Conservation (phyloP, 768 basidiomycete genomes). For the Kwoniella dejecticola region DNA sequence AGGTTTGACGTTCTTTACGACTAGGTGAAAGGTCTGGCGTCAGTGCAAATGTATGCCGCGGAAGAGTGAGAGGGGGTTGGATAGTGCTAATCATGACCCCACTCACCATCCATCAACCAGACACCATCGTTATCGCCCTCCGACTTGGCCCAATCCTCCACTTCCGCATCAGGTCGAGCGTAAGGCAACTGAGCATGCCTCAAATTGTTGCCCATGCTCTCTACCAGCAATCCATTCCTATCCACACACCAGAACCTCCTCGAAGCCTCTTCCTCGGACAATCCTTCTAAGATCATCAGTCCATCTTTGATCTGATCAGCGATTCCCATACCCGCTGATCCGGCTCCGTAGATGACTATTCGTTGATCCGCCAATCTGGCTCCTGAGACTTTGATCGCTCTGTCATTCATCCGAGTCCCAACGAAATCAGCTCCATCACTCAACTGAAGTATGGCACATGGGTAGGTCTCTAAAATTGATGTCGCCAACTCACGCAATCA, state of each 20-base stretch:
- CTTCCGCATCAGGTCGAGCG: conserved; percentile 55
- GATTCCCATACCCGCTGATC: conserved; percentile 71
- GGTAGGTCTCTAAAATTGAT: too few relatives aligned
- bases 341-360: conserved; percentile 77
- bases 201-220: conserved; percentile 58
- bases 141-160: conserved; percentile 47
- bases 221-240: conserved; percentile 65
- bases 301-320: conserved; percentile 72
- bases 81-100: conserved; percentile 49
- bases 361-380: conserved; percentile 70
- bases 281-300: conserved; percentile 62
- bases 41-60: too few relatives aligned
- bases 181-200: conserved; percentile 58
- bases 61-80: too few relatives aligned
- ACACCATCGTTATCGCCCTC: conserved; percentile 45
- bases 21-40: too few relatives aligned
- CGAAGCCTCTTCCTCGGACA: conserved; percentile 66
- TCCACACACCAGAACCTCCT: conserved; percentile 75
- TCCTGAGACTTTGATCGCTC: conserved; percentile 40
- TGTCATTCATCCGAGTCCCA: conserved; percentile 7
- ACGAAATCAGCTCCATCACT: background rate
- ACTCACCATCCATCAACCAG: conserved; percentile 60
- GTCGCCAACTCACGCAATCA: conserved; percentile 67
- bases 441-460: too few relatives aligned
- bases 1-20: conserved; percentile 72